Evolutionary conservation across 768 basidiomycete species (phyloP), one percentile per base, ranked within the genome.

Genomic region (Lactifluus pinguis): DNA sequence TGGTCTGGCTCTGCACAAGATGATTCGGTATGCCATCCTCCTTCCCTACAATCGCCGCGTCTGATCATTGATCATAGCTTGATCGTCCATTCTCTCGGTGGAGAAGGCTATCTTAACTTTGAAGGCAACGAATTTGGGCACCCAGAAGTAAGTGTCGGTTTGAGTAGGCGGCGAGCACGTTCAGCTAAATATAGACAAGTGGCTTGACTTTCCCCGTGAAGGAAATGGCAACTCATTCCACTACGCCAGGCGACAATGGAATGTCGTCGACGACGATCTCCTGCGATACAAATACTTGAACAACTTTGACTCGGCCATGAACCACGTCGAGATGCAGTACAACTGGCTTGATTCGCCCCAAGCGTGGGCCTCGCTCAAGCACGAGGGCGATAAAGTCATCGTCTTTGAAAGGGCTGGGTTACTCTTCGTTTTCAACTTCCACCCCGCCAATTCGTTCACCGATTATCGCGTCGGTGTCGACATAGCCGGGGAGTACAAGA

Each of bases 101-200:
- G 97, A 17, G 97, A 99, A 75, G 95, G 92, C 0, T 99, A 97
- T 72, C 79, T 99, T 63, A 98, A 97, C 73, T 99, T 99, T 58
- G 93, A 95, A 73, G 94, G 92, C 36, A 98, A 98, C 65, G 95
- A 99, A 70, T 99, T 99, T 69, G 95, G 95, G 47, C 95, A 99
- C 72, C 95, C 95, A 11, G 95, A 99, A 77, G 92, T 87, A 63
- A 49, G 76, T 70, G 21, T 50, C 4, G 48, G n/a, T 42, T 47
- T 42, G 21, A 55, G 30, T 49, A 30, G 47, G 48, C 29, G 49
- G 36, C 6, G 21, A 45, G 29, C 4, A 52, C 42, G 19, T 21
- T 34, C 10, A 42, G 32, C 39, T 49, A 42, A 53, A n/a, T 25
- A 15, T 45, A 55, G 67, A 25, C 25, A 57, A 92, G 85, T 99